Base-by-base conservation (phyloP, 2,329 filamentous ascomycete genomes). In the Talaromyces verruculosus region DNA sequence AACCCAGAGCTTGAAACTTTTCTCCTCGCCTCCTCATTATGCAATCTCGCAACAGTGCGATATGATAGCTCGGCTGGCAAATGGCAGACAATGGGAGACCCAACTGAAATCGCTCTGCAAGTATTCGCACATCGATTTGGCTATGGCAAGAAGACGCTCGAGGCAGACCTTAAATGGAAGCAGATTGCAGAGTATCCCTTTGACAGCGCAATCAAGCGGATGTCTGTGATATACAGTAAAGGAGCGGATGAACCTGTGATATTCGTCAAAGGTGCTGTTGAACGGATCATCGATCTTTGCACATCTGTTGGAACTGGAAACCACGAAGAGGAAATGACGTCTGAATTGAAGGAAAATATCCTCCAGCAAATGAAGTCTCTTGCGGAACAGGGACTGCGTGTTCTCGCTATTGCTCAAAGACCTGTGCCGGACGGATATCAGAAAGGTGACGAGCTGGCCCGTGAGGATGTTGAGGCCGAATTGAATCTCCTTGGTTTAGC, bases 51-150 rank as follows among this genome's bases (percentile, higher is more conserved):
- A 1, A 76, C 76, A 8, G 79, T 86, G 7, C 81, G 83, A 55
- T 76, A 82, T 66, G 79, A 80, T 47, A 71, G 76, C 4, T 72
- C 80, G 28, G 72, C 76, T 5, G 70, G 71, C 5, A 75, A 77
- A 51, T 88, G 87, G 87, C 81, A 84, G 61, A 82, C 85, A 30
- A 83, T 85, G 57, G 87, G 86, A n/a, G 86, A 88, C 68, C 85
- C 86, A 1, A 90, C 88, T 2, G 88, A 90, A 70, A 88, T 89
- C 66, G 88, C 88, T 5, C 83, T 90, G 2, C 86, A 89, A 66
- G 87, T 90, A 6, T 88, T 90, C 69, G 85, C 87, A 1, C 82
- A 85, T 71, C 84, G 88, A 25, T 89, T 90, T 69, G 75, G 82
- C 17, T 82, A 79, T 65, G 80, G 80, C 22, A 83, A 82, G 67